These are phyloP conservation scores for Physcomitrellopsis africana DNA, from an alignment of 225 moss, liverwort and hornwort genomes.

Conservation along the genomic window DNA sequence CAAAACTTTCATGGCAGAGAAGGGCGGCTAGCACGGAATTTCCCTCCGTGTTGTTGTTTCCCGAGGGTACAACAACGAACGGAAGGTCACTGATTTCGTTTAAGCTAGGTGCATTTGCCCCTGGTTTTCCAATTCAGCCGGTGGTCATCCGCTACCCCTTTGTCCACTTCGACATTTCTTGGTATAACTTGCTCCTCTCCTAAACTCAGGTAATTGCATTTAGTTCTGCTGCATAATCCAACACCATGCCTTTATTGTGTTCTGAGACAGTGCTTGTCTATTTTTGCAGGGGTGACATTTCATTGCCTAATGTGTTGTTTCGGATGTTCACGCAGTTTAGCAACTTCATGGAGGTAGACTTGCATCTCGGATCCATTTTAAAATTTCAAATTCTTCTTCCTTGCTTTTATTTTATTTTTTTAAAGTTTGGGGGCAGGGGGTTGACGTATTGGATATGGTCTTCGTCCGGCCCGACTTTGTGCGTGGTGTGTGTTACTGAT, in stretches of 20 bases:
- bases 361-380: constrained; percentile 20
- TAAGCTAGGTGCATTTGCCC: constrained; percentile 70
- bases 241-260: background rate
- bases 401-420: constrained; percentile 17
- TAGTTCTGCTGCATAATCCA: constrained; percentile 15
- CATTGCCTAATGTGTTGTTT: constrained; percentile 61
- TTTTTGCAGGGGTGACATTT: constrained; percentile 74
- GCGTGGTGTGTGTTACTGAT: too few relatives aligned
- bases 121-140: constrained; percentile 70
- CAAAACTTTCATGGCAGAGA: too few relatives aligned
- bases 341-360: constrained; percentile 83
- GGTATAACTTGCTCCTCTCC: constrained; percentile 43
- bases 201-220: constrained; percentile 5
- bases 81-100: constrained; percentile 70
- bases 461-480: background rate
- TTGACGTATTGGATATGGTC: constrained; percentile 1
- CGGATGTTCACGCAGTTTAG: constrained; percentile 87
- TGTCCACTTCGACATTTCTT: constrained; percentile 70
- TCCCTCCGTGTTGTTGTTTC: constrained; percentile 66
- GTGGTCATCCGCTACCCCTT: constrained; percentile 76
- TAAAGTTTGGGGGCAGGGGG: background rate
- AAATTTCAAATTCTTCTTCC: constrained; percentile 9
- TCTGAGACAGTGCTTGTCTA: constrained; percentile 25
- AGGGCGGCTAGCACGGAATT: constrained; percentile 49
- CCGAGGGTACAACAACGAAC: constrained; percentile 74